Percentiles rank a stretch among this genome's conserved stretches.
These are phyloP conservation scores for Massospora cicadina DNA, from an alignment of 371 early-diverging fungal genomes.

Conservation along the genomic window DNA sequence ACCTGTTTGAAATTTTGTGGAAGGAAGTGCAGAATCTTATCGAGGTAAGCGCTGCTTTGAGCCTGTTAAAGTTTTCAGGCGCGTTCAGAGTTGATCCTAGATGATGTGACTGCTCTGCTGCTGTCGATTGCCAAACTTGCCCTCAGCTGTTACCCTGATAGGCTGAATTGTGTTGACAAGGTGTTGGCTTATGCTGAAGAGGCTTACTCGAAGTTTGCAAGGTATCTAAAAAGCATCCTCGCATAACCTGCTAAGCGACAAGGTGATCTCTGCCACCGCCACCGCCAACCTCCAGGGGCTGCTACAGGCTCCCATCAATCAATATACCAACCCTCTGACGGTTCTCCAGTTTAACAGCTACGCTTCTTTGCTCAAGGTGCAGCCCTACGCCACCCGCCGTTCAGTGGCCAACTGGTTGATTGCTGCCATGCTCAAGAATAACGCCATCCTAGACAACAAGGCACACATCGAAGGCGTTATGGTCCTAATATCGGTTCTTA, in stretches of 20 bases:
- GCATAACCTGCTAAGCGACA: constrained; percentile 17
- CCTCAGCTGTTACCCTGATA: constrained; percentile 82
- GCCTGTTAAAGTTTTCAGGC: constrained; percentile 23
- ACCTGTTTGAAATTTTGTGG: constrained; percentile 91
- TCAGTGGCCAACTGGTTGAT: constrained; percentile 63
- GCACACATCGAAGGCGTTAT: constrained; percentile 66
- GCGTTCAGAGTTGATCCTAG: constrained; percentile 75
- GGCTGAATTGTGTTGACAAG: constrained; percentile 64
- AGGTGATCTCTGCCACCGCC: constrained; percentile 27
- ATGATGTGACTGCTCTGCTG: constrained; percentile 72
- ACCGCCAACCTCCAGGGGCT: constrained; percentile 38
- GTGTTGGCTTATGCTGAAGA: constrained; percentile 67
- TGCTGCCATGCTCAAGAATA: constrained; percentile 36
- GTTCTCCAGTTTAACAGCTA: constrained; percentile 47
- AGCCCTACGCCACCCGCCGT: constrained; percentile 59
- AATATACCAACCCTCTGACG: constrained; percentile 42
- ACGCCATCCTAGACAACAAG: constrained; percentile 42
- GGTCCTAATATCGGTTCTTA: constrained; percentile 58
- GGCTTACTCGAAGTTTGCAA: constrained; percentile 31
- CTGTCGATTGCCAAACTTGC: constrained; percentile 73
- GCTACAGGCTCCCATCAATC: constrained; percentile 49
- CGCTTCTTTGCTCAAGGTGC: constrained; percentile 54
- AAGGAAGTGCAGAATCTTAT: constrained; percentile 74
- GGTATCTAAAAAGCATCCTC: not conserved
- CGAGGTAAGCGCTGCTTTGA: constrained; percentile 27